These are phyloP conservation scores for Zizania latifolia DNA, from an alignment of 176 grass and related monocot genomes.

Conservation along the genomic window DNA sequence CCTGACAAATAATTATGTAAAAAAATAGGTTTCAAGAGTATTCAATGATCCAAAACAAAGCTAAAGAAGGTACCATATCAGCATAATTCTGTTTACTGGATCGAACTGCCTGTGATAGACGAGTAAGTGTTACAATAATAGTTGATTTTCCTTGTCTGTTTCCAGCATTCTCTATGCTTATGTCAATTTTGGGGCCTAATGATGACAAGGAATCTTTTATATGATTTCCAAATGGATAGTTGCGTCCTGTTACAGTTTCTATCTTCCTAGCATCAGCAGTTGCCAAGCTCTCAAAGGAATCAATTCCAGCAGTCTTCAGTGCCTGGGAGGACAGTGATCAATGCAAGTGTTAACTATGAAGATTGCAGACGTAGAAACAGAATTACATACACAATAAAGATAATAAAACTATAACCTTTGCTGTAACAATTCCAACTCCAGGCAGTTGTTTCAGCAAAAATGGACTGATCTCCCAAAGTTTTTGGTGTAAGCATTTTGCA, in stretches of 20 bases:
- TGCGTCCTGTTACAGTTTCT: conserved; percentile 68
- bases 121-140: conserved; percentile 59
- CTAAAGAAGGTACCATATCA: conserved; percentile 55
- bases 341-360: conserved; percentile 28
- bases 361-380: conserved; percentile 11
- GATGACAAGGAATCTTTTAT: conserved; percentile 70
- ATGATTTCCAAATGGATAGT: conserved; percentile 88
- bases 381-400: conserved; percentile 2
- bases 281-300: conserved; percentile 62
- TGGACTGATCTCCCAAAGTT: conserved; percentile 78
- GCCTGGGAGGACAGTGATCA: conserved; percentile 45
- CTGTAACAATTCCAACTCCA: conserved; percentile 95
- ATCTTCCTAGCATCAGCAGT: conserved; percentile 91
- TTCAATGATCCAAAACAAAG: conserved; percentile 11
- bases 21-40: conserved; percentile 16
- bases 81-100: conserved; percentile 61
- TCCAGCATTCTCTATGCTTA: conserved; percentile 64
- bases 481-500: conserved; percentile 77
- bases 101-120: conserved; percentile 39
- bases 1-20: conserved; percentile 42
- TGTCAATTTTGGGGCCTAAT: conserved; percentile 70
- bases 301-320: conserved; percentile 62
- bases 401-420: conserved; percentile 57
- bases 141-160: conserved; percentile 55
- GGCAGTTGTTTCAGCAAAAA: conserved; percentile 86